Evolutionary conservation across 2,329 filamentous ascomycete species (phyloP), one percentile per base, ranked within the genome.

Genomic region (Colletotrichum sojae): DNA sequence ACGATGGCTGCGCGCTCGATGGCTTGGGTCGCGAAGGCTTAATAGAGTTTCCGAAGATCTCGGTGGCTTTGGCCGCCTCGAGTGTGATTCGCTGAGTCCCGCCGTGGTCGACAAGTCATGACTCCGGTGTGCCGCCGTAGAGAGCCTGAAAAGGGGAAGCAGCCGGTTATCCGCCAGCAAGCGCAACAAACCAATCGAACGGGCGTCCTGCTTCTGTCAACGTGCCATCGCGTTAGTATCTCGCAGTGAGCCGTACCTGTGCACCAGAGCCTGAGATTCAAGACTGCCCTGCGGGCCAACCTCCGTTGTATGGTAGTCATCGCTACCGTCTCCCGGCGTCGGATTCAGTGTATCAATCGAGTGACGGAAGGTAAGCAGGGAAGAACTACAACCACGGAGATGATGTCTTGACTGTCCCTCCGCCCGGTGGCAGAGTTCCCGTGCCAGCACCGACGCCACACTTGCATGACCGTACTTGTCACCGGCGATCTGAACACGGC

Each of bases 201-300:
- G 60, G 10, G 69, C 63, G 6, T 43, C 64, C 8, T 15, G 8
- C 6, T 63, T 45, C 16, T 63, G 48, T 65, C 71, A 0, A 60
- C 69, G 12, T 69, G 69, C 64, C 67, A 61, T 2, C 73, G 74
- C 15, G 67, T 43, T 1, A 18, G 71, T 25, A 52, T 56, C 39
- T 56, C 63, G 20, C 20, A 53, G 5, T 62, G 65, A 20, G 59
- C 59, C 18, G 56, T 54, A 1, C 65, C 75, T 12, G 48, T 79
- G 3, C 64, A 69, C n/a, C 76, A 78, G 63, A 77, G 76, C 31
- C 60, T 60, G 8, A 64, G 49, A 1, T 73, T 75, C 18, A 79
- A 78, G 56, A 69, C 77, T 45, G 74, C 75, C 1, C 59, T 78
- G n/a, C 76, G 78, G 53, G 72, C 72, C 8, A 73, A 77, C 60